These are phyloP conservation scores for Tillandsia leiboldiana DNA, from an alignment of 176 grass and related monocot genomes.

Conservation along the genomic window DNA sequence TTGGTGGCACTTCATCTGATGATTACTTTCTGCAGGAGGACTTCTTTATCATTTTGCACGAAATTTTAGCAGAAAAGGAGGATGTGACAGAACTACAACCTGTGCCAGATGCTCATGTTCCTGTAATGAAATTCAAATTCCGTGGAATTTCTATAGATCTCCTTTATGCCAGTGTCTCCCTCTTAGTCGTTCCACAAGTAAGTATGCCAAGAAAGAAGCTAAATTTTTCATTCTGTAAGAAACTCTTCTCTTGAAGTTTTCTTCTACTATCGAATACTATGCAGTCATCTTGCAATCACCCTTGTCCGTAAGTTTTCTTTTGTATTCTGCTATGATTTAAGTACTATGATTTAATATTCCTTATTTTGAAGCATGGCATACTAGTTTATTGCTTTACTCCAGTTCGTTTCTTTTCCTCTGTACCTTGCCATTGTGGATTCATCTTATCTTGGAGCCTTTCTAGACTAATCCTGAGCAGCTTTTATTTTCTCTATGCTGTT, in stretches of 20 bases:
- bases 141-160: conserved; percentile 94
- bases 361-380: not conserved
- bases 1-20: not conserved
- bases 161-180: conserved; percentile 95
- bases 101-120: conserved; percentile 93
- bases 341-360: not conserved
- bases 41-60: conserved; percentile 87
- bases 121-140: conserved; percentile 97
- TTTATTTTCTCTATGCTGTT: no score
- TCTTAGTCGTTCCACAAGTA: conserved; percentile 75
- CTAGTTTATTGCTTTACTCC: not conserved
- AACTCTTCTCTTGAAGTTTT: conserved; percentile 4
- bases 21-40: conserved; percentile 58
- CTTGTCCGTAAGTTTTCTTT: not conserved
- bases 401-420: not conserved
- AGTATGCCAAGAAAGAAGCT: not conserved
- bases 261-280: not conserved
- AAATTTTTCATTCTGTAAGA: conserved; percentile 9
- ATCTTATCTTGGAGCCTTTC: not conserved
- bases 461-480: no score
- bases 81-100: conserved; percentile 86
- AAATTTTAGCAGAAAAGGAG: conserved; percentile 57
- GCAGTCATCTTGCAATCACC: not conserved
- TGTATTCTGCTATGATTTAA: not conserved
- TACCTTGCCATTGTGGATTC: not conserved